Evolutionary conservation across 495 filamentous ascomycete species (phyloP).

Genomic region (Cercophora sp.): DNA sequence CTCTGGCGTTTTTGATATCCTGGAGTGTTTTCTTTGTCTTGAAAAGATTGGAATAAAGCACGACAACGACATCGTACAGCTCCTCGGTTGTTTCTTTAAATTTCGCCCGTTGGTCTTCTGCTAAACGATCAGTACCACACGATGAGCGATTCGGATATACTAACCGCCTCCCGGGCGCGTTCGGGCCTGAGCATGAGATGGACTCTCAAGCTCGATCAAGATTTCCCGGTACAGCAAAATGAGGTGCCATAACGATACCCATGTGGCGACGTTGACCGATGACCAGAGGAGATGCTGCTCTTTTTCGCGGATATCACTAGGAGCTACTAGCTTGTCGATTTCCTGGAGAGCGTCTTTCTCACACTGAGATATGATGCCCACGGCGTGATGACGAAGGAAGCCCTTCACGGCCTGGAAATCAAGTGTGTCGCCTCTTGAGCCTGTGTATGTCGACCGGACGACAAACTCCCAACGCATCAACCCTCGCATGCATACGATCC

Average conservation of each 20-base stretch:
- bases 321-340: slow-evolving; percentile 11
- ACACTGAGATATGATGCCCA: slow-evolving; percentile 18
- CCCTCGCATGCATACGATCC: slow-evolving; percentile 24
- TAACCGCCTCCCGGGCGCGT: too few relatives aligned
- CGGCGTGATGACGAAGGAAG: slow-evolving; percentile 16
- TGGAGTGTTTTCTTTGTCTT: slow-evolving; percentile 15
- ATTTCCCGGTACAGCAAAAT: slow-evolving; percentile 24
- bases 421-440: not conserved
- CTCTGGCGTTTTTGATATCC: slow-evolving; percentile 9
- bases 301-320: not conserved
- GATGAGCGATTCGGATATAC: too few relatives aligned
- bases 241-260: slow-evolving; percentile 27
- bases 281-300: not conserved
- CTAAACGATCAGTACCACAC: slow-evolving; percentile 9
- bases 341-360: slow-evolving; percentile 16
- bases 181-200: too few relatives aligned
- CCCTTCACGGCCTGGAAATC: slow-evolving; percentile 15
- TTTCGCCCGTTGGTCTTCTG: not conserved
- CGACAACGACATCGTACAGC: slow-evolving; percentile 17
- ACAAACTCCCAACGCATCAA: slow-evolving; percentile 21
- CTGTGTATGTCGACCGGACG: slow-evolving; percentile 2
- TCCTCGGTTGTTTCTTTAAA: slow-evolving; percentile 18
- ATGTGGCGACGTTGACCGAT: slow-evolving; percentile 11
- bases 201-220: too few relatives aligned
- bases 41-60: slow-evolving; percentile 21